phyloP scores from a whole-genome alignment of 2,329 filamentous ascomycete genomes.

The Ceratocystis destructans region DNA sequence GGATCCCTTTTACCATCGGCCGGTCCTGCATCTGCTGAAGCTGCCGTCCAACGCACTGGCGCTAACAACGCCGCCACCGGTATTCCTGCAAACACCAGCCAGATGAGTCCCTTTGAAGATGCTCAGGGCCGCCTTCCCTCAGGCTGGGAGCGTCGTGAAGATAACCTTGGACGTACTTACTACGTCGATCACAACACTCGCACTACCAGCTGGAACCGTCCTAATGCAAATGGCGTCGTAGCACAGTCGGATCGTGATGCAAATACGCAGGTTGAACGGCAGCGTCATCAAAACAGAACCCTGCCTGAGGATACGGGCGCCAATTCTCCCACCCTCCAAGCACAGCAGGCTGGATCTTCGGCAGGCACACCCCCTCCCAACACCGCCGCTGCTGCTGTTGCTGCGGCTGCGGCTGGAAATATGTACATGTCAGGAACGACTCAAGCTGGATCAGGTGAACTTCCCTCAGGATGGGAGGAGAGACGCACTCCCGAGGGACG shows the following conservation, averaged over 20 bases:
- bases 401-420: constrained; percentile 44
- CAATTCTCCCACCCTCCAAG: constrained; percentile 68
- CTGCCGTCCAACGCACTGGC: constrained; percentile 6
- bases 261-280: constrained; percentile 82
- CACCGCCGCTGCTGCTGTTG: constrained; percentile 24
- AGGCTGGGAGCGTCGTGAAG: constrained; percentile 92
- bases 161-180: constrained; percentile 88
- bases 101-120: constrained; percentile 87
- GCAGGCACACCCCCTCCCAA: constrained; percentile 23
- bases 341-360: constrained; percentile 33
- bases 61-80: constrained; percentile 18
- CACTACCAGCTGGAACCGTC: constrained; percentile 91
- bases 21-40: constrained; percentile 23
- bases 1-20: constrained; percentile 18
- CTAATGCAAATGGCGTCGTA: constrained; percentile 62
- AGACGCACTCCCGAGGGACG: constrained; percentile 88
- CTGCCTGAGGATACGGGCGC: constrained; percentile 91
- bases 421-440: constrained; percentile 93
- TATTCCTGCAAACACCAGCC: constrained; percentile 17
- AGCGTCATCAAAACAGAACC: constrained; percentile 88
- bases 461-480: constrained; percentile 93
- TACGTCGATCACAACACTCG: constrained; percentile 97
- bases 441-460: constrained; percentile 83
- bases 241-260: constrained; percentile 68
- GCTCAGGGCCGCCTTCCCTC: constrained; percentile 81